Evolutionary conservation across 495 filamentous ascomycete genomes (phyloP), one percentile per base, ranked within the genome.

Genomic region (Pseudotulostoma volvatum): DNA sequence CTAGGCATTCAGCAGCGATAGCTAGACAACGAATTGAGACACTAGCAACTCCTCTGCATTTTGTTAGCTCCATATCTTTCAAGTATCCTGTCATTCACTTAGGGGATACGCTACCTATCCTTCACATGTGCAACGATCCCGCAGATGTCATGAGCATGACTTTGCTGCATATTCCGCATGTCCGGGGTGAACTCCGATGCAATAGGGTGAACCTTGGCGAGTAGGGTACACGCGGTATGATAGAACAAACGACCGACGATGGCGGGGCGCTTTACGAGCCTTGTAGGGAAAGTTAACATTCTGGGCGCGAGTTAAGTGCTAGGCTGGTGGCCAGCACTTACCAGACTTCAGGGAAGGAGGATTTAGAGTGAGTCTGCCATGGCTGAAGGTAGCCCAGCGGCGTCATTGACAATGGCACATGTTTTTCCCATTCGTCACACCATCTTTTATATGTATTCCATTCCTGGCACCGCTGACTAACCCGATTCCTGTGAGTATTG

Each of bases 161-260:
- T 64, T 37, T 77, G 64, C 47, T 80, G 74, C 41, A 77, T 63
- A 9, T 71, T 65, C 31, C 64, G 73, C 73, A 87, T 82, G 40
- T 85, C 77, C 3, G 49, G 39, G 23, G 47, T 49, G 25, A 56
- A 48, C 36, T 74, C 66, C 8, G 67, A 68, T 31, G 70, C 66
- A 13, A 72, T 55, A 0, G 88, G 87, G 52, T 95, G 77, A 16
- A 73, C 77, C 45, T 86, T 83, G 2, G 79, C 69, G n/a, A 96
- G 67, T 7, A 94, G 53, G 39, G 77, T 75, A 56, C 86, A 76
- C 19, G 79, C 73, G 0, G 81, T 87, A 49, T 95, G 88, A 52
- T 93, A 96, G 45, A 94, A 84, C n/a, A 95, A 67, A 7, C 84
- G 74, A 7, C 79, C 85, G 31, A 93, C 69, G 21, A 86, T 74